Percentiles rank a stretch among this genome's conserved stretches.
Conservation (phyloP, 2,329 filamentous ascomycete species). For the Botrytis deweyae region DNA sequence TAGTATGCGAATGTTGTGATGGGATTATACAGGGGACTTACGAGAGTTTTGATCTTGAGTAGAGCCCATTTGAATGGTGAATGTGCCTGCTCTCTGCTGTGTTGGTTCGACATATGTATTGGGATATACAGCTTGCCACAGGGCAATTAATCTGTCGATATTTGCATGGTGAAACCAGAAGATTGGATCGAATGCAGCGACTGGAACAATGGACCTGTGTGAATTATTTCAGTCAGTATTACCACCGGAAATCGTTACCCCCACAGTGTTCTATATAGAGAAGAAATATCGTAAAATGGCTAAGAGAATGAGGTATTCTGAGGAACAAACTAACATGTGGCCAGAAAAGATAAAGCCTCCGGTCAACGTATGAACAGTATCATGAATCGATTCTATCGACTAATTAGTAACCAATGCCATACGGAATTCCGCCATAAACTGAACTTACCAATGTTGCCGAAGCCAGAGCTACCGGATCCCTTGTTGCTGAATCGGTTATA, state of each 20-base stretch:
- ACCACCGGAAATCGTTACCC: no score
- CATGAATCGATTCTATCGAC: constrained; percentile 20
- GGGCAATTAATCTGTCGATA: constrained; percentile 69
- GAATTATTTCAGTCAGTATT: background rate
- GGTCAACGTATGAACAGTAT: constrained; percentile 6
- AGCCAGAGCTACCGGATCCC: constrained; percentile 8
- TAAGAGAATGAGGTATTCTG: background rate
- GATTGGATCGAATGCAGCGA: constrained; percentile 73
- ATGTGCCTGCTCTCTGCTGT: constrained; percentile 55
- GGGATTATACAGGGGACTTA: background rate
- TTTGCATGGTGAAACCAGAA: constrained; percentile 47
- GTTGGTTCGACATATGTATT: constrained; percentile 62
- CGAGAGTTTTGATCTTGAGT: constrained; percentile 15
- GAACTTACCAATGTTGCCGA: constrained; percentile 18
- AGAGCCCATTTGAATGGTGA: constrained; percentile 48
- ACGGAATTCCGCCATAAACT: background rate
- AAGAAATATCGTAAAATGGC: background rate
- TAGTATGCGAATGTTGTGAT: background rate
- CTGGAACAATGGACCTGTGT: constrained; percentile 52
- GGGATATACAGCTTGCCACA: constrained; percentile 75
- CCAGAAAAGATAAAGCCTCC: background rate
- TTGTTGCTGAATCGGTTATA: constrained; percentile 22
- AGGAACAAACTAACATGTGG: constrained; percentile 20
- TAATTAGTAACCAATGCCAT: background rate
- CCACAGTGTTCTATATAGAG: background rate